Conservation (phyloP, 2,329 filamentous ascomycete genomes). For the Botrytis paeoniae region DNA sequence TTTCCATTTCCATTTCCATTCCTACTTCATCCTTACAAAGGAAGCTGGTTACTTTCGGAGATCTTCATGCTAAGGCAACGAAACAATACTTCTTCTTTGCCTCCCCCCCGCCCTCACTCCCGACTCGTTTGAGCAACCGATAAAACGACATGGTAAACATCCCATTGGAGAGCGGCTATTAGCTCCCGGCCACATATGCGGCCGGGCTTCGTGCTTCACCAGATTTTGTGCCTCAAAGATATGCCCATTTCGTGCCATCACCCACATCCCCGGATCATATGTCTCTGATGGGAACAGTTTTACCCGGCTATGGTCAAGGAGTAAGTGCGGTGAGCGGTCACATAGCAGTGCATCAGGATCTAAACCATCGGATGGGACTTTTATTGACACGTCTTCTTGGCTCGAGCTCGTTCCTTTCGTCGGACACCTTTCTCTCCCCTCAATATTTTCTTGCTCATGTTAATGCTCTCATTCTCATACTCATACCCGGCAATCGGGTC, state of each 20-base stretch:
- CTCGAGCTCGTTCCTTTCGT: neutral
- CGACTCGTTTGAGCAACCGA: slow-evolving; percentile 11
- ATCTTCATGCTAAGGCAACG: slow-evolving; percentile 6
- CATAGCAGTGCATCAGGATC: slow-evolving; percentile 2
- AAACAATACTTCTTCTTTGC: neutral
- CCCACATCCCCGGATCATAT: slow-evolving; percentile 16
- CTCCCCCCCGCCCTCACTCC: neutral
- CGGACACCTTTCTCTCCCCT: neutral
- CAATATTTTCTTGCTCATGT: neutral
- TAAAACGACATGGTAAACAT: slow-evolving; percentile 9
- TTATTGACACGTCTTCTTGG: slow-evolving; percentile 15
- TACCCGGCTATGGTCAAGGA: slow-evolving; percentile 11
- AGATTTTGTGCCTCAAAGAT: slow-evolving; percentile 15
- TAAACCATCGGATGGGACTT: neutral
- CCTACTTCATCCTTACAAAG: neutral
- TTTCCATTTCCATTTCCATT: neutral
- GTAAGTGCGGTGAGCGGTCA: slow-evolving; percentile 18
- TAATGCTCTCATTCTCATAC: neutral
- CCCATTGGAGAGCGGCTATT: slow-evolving; percentile 18
- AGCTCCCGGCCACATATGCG: slow-evolving; percentile 15
- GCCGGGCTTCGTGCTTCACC: slow-evolving; percentile 10
- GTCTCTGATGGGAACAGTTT: slow-evolving; percentile 13
- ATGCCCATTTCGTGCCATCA: slow-evolving; percentile 6
- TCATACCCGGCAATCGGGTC: slow-evolving; percentile 3
- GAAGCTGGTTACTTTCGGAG: slow-evolving; percentile 6